Evolutionary conservation across 2,329 filamentous ascomycete species (phyloP), one percentile per base, ranked within the genome.

Genomic region (Diplocarpon rosae): DNA sequence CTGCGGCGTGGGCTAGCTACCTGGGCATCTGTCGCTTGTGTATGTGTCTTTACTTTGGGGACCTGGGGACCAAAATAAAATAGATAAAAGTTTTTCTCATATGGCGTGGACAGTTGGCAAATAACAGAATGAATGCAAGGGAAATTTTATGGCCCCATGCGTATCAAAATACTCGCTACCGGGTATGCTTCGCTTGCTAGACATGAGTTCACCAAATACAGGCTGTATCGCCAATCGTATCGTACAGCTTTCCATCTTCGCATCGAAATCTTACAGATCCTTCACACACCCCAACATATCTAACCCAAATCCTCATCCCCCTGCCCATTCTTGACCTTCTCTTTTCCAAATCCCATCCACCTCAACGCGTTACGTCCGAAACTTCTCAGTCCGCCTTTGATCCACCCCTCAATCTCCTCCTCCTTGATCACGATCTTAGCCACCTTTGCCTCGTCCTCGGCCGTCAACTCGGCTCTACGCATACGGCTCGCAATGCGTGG

Each of bases 401-500:
- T 72, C 70, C 78, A 80, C 14, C 81, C 82, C 62, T 84, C 76
- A 48, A 86, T 65, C 60, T 85, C 80, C 56, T 81, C 78, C 62
- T 81, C 73, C 0, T 78, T 75, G 12, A 83, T 71, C 24, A 70
- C 69, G 43, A 88, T 76, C 45, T 68, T 66, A 37, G 71, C 68
- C 1, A 81, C 81, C 45, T 78, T 73, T 30, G 73, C 75, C 62
- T 89, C 84, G 30, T 88, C 81, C 47, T 84, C 83, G 0, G 75
- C 66, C 11, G 65, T 68, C 17, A 95, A 66, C 59, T 83, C 74
- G 57, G 92, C 93, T 42, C 76, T 76, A 45, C 83, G 74, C 90
- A 96, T 95, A 42, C 86, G 78, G 57, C 72, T 71, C 5, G 75
- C 76, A 50, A 95, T 80, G 31, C 89, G 75, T 11, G 76, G 66